Evolutionary conservation across 2,329 filamentous ascomycete genomes (phyloP).

Genomic region (Botrytis cinerea): DNA sequence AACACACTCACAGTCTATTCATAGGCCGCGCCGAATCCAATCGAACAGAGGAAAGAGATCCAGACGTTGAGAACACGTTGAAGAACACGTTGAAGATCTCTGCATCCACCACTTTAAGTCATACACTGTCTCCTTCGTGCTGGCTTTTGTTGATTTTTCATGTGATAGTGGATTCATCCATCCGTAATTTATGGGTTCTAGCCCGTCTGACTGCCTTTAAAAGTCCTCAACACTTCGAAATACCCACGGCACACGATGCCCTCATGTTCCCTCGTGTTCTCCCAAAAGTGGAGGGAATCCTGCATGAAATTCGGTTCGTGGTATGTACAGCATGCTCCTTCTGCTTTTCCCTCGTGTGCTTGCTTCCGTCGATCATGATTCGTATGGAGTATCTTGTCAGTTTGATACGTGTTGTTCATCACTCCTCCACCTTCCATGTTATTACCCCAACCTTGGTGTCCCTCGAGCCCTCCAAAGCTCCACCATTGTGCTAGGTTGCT

Average conservation of each 20-base stretch:
- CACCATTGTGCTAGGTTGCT: not conserved
- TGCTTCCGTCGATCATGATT: not conserved
- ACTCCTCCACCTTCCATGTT: not conserved
- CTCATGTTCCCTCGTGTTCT: not conserved
- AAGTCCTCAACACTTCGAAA: not conserved
- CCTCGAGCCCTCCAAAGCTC: not conserved
- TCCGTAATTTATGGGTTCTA: not conserved
- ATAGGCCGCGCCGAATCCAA: no score
- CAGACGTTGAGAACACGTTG: not conserved
- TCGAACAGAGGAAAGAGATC: not conserved
- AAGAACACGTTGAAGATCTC: not conserved
- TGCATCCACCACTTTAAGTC: not conserved
- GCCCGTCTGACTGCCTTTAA: not conserved
- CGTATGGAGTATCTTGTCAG: not conserved
- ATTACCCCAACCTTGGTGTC: not conserved
- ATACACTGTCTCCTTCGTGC: not conserved
- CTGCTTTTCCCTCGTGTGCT: not conserved
- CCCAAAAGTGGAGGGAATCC: not conserved
- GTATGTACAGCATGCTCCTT: no score
- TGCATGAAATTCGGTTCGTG: not conserved
- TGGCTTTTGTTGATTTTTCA: not conserved
- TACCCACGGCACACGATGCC: not conserved
- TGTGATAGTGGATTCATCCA: slow-evolving; percentile 7
- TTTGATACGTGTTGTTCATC: not conserved
- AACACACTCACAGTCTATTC: not conserved